Percentiles rank a stretch among this genome's conserved stretches.
These are phyloP conservation scores for Ceriops decandra DNA, from an alignment of 345 rosid species.

Conservation along the genomic window DNA sequence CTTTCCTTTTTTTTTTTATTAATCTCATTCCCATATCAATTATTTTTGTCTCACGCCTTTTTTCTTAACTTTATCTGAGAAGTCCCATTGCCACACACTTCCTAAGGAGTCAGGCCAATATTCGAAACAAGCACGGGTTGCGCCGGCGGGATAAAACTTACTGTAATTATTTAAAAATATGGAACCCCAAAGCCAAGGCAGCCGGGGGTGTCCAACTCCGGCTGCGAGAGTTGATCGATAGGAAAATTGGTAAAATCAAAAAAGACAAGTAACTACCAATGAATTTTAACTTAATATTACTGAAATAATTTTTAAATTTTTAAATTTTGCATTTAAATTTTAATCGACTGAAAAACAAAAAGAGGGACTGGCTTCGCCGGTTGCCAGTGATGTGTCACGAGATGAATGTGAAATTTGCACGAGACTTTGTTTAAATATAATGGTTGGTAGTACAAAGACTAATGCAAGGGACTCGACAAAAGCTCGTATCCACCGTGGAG, in stretches of 20 bases:
- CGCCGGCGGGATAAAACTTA: background rate
- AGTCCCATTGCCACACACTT: conserved; percentile 8
- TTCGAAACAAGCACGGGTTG: background rate
- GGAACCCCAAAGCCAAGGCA: background rate
- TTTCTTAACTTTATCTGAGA: background rate
- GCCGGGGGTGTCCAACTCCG: conserved; percentile 8
- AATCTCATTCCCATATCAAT: background rate
- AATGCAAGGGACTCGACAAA: background rate
- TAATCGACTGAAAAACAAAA: background rate
- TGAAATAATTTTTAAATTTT: too few relatives aligned
- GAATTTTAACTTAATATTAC: too few relatives aligned
- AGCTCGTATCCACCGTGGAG: too few relatives aligned
- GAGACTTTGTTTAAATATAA: conserved; percentile 7
- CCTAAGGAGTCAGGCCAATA: background rate
- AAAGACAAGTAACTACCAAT: too few relatives aligned
- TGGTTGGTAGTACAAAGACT: too few relatives aligned
- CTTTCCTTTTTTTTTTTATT: background rate
- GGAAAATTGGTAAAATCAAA: background rate
- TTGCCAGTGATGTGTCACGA: conserved; percentile 20
- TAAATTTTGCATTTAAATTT: too few relatives aligned
- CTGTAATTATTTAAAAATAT: conserved; percentile 4
- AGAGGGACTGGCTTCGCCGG: background rate
- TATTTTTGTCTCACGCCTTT: background rate
- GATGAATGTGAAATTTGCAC: conserved; percentile 25
- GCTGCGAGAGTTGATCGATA: background rate